phyloP scores from a whole-genome alignment of 805 yeast species.

The Zygoascus bituminiphila region DNA sequence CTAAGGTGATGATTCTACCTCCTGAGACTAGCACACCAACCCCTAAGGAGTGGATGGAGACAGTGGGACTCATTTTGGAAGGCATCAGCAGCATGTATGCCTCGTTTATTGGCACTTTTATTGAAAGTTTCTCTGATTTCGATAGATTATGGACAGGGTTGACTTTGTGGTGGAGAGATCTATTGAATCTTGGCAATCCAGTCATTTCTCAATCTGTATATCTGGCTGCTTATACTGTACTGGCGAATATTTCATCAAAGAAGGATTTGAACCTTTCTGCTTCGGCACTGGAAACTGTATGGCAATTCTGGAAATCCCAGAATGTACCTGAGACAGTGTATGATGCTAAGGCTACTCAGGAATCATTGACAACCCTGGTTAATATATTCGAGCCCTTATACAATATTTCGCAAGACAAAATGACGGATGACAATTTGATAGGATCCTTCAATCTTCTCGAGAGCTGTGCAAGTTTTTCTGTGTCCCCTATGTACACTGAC shows the following conservation, averaged over 20 bases:
- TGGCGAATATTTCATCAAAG: constrained; percentile 35
- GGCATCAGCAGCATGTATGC: constrained; percentile 60
- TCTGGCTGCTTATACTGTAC: background rate
- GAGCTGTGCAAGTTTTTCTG: constrained; percentile 63
- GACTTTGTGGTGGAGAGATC: constrained; percentile 38
- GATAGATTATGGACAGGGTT: constrained; percentile 49
- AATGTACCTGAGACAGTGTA: constrained; percentile 27
- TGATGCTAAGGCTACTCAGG: constrained; percentile 38
- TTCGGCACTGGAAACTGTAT: constrained; percentile 14
- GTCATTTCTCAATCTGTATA: constrained; percentile 51
- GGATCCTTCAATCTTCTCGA: constrained; percentile 51
- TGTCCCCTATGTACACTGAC: constrained; percentile 47
- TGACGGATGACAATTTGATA: constrained; percentile 33
- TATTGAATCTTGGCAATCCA: constrained; percentile 39
- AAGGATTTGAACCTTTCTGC: constrained; percentile 33
- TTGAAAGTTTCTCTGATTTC: constrained; percentile 20
- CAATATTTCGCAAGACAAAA: constrained; percentile 25
- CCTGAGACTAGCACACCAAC: constrained; percentile 8
- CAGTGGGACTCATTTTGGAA: constrained; percentile 48
- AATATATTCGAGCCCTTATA: constrained; percentile 45
- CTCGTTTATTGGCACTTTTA: constrained; percentile 38
- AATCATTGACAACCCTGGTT: constrained; percentile 49
- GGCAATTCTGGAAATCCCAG: constrained; percentile 36
- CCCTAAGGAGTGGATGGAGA: constrained; percentile 39
- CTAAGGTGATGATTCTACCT: constrained; percentile 26